A percentile compares a stretch with the other conserved stretches of the same genome.
These are phyloP conservation scores for Aspergillus bertholletiae DNA, from an alignment of 495 filamentous ascomycete species.

Conservation along the genomic window DNA sequence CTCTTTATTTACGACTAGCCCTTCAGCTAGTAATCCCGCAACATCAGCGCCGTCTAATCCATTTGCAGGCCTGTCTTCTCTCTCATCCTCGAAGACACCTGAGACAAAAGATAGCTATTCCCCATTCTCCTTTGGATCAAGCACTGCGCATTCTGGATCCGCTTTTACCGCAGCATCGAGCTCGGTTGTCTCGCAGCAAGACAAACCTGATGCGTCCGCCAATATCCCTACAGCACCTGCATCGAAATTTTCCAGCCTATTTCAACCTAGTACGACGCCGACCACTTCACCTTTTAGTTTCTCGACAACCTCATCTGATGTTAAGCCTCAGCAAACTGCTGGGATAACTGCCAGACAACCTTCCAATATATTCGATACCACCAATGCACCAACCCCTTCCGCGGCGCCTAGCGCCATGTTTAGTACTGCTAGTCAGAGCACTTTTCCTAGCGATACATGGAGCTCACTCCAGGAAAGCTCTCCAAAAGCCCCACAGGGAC, in stretches of 20 bases:
- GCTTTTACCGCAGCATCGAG: not conserved
- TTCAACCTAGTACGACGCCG: not conserved
- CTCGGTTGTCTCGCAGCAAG: not conserved
- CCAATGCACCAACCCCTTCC: conserved; percentile 6
- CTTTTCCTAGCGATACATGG: not conserved
- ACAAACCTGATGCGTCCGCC: not conserved
- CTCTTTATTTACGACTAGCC: conserved; percentile 15
- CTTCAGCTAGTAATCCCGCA: not conserved
- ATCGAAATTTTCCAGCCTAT: conserved; percentile 3
- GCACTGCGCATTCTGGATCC: conserved; percentile 1
- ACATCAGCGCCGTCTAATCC: conserved; percentile 13
- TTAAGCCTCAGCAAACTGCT: conserved; percentile 3
- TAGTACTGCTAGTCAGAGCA: conserved; percentile 1
- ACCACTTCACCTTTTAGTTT: conserved; percentile 8
- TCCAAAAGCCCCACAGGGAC: not conserved
- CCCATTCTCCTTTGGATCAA: not conserved
- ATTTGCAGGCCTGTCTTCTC: conserved; percentile 17
- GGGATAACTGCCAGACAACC: conserved; percentile 13
- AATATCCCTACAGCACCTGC: not conserved
- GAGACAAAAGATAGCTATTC: conserved; percentile 4
- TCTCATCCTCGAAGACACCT: conserved; percentile 11
- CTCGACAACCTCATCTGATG: conserved; percentile 1
- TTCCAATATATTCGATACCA: conserved; percentile 13
- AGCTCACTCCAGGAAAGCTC: not conserved
- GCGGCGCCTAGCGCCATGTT: conserved; percentile 5